Base-by-base conservation (phyloP, 1,284 basidiomycete species). In the Naganishia sp. region DNA sequence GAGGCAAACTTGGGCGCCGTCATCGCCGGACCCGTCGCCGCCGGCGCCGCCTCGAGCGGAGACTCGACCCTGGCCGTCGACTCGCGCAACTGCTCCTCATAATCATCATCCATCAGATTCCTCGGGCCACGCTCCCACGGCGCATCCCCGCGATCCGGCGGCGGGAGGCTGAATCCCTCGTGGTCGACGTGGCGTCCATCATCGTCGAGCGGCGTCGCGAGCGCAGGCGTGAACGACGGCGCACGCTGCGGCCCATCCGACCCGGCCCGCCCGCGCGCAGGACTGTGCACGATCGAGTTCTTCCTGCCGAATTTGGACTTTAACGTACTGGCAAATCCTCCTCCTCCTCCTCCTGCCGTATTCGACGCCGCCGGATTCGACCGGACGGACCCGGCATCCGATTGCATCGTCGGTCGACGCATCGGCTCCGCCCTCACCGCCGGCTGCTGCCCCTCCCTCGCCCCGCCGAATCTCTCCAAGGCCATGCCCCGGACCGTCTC, bases 131-230 rank as follows among this genome's bases (percentile, higher is more conserved):
- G 75, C 46, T 80, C 82, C 83, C 80, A 83, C 1, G 79, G 79
- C 67, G 75, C 79, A 55, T 80, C 75, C 69, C 83, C 82, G 52
- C 81, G 76, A 55, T 81, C 80, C 0, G 79, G 75, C 0, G 83
- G 83, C 16, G 83, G 81, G 11, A 84, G 80, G 11, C 82, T 81
- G 77, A 78, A 84, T 6, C 83, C 83, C 56, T 84, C 82, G 0
- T 75, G 73, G 57, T 84, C 83, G 16, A 84, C 81, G 0, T 67
- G 70, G 57, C 70, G 73, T 13, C 11, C 23, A 7, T 21, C 10
- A 3, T 48, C 23, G 21, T 28, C 28, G 13, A 46, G 48, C 0
- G 53, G 53, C 21, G 53, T 55, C 7, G 53, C 53, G 11, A 39
- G 39, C 61, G 28, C 43, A 44, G 44, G 54, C 18, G 23, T 48